A percentile compares a stretch with the other conserved stretches of the same genome.
phyloP scores from a whole-genome alignment of 1,284 basidiomycete genomes.

The Nidula niveotomentosa region DNA sequence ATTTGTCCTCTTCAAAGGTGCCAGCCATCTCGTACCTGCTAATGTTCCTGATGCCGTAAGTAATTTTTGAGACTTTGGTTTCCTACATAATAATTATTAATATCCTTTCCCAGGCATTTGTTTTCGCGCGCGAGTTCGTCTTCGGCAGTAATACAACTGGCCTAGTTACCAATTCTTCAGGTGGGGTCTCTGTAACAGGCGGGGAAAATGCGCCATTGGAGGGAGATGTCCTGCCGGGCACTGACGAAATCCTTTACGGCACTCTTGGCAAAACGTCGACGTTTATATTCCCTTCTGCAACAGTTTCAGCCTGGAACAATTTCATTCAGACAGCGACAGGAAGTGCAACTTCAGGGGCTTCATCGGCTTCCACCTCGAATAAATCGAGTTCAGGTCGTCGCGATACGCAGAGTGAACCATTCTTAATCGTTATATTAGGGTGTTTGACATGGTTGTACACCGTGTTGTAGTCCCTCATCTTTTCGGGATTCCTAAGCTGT shows the following conservation, averaged over 20 bases:
- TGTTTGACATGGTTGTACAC: not conserved
- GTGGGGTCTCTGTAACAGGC: conserved; percentile 44
- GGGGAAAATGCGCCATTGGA: conserved; percentile 47
- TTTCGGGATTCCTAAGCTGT: not conserved
- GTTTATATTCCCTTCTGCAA: conserved; percentile 50
- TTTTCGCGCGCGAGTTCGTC: conserved; percentile 59
- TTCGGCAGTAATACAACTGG: conserved; percentile 55
- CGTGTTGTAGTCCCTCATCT: not conserved
- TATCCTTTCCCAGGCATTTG: conserved; percentile 40
- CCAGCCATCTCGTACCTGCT: conserved; percentile 59
- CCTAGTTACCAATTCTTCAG: conserved; percentile 33
- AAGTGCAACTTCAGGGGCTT: conserved; percentile 1
- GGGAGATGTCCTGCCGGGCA: conserved; percentile 45
- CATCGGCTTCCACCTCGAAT: not conserved
- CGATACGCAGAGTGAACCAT: not conserved
- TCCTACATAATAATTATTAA: not conserved
- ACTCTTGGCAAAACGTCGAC: conserved; percentile 46
- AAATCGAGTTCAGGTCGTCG: not conserved
- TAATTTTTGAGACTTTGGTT: not conserved
- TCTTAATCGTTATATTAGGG: not conserved
- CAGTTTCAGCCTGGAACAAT: conserved; percentile 54
- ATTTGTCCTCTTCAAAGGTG: conserved; percentile 55
- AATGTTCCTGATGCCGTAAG: conserved; percentile 52
- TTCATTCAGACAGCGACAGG: conserved; percentile 34
- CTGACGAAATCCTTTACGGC: conserved; percentile 53